Evolutionary conservation across 768 basidiomycete genomes (phyloP).

Genomic region (Tulasnella sp.): DNA sequence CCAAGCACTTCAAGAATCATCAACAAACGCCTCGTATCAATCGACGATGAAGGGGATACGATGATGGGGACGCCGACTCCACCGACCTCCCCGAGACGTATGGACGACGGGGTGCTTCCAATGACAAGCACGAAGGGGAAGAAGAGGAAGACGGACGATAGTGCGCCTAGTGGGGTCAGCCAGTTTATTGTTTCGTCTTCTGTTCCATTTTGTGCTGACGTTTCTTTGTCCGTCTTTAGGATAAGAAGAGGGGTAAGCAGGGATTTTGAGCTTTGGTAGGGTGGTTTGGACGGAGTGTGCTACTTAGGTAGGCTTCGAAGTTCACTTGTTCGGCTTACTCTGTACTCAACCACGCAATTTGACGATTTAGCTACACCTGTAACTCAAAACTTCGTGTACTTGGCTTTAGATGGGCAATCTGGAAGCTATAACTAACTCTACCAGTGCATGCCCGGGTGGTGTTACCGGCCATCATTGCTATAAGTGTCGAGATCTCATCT

Average conservation of each 20-base stretch:
- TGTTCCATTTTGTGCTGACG: background rate
- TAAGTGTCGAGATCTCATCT: no score
- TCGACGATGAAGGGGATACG: conserved; percentile 24
- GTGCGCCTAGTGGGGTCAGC: conserved; percentile 5
- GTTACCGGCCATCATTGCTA: no score
- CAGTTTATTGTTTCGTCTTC: background rate
- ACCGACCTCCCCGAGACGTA: background rate
- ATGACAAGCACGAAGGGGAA: background rate
- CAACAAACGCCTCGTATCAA: background rate
- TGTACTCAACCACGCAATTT: no score
- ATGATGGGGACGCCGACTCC: conserved; percentile 18
- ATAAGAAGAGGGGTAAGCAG: conserved; percentile 23
- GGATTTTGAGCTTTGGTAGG: background rate
- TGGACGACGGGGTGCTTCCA: background rate
- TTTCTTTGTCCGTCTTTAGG: background rate
- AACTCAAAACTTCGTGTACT: no score
- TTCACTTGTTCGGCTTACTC: no score
- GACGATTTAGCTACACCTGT: no score
- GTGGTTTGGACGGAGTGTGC: no score
- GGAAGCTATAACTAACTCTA: no score
- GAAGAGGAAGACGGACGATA: conserved; percentile 16
- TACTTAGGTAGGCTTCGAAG: no score
- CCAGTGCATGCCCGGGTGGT: no score
- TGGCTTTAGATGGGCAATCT: no score
- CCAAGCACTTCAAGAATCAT: background rate